Conservation (phyloP, 2,329 filamentous ascomycete species). For the Emmonsiellopsis sp. region DNA sequence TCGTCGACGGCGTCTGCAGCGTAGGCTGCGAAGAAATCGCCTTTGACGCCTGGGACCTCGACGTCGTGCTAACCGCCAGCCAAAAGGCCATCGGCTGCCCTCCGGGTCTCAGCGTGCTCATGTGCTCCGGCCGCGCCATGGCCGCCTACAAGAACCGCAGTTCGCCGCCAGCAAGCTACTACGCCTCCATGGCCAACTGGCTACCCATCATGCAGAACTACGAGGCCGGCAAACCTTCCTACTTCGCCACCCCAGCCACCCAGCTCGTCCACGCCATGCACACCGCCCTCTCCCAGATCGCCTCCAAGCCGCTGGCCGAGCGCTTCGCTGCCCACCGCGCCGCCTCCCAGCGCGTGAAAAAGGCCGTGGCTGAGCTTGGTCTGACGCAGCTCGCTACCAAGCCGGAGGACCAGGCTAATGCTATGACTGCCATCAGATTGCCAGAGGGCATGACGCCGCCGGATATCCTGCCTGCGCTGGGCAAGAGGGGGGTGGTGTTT, state of each 20-base stretch:
- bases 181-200: conserved; percentile 97
- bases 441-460: conserved; percentile 73
- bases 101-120: conserved; percentile 85
- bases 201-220: conserved; percentile 98
- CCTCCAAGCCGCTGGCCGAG: conserved; percentile 68
- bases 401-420: conserved; percentile 85
- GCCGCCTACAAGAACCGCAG: conserved; percentile 71
- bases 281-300: conserved; percentile 77
- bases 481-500: conserved; percentile 85
- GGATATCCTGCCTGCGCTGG: conserved; percentile 73
- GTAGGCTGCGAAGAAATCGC: conserved; percentile 92
- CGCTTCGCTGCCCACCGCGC: conserved; percentile 75
- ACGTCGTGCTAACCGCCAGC: conserved; percentile 85
- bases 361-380: conserved; percentile 68
- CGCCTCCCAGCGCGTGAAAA: conserved; percentile 78
- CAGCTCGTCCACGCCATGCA: conserved; percentile 90
- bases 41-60: conserved; percentile 90
- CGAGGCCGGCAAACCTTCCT: conserved; percentile 92
- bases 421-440: conserved; percentile 96
- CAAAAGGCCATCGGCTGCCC: conserved; percentile 97
- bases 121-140: conserved; percentile 84
- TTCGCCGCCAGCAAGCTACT: conserved; percentile 77
- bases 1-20: conserved; percentile 95
- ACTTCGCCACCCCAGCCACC: conserved; percentile 93
- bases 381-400: conserved; percentile 78